Evolutionary conservation across 805 yeast genomes (phyloP), one percentile per base, ranked within the genome.

Genomic region (Starmera quercuum): DNA sequence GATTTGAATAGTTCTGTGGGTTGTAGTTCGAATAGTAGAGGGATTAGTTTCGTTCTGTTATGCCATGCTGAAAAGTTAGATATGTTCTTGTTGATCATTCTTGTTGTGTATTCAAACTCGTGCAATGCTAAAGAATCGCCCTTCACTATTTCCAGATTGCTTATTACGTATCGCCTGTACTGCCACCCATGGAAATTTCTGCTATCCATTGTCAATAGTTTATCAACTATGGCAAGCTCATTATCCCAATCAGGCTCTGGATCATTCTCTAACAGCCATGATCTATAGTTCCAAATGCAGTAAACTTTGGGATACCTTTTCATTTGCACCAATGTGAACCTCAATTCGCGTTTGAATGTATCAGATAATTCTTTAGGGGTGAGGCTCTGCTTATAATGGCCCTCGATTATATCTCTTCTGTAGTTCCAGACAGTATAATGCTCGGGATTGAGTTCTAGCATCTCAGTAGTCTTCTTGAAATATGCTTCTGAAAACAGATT

Each of bases 51-150:
- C 2, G 86, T 71, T 41, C 97, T 66, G 54, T 85, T 84, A 56
- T 90, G 97, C 95, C 95, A 87, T 6, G 98, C 97, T 2, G 95
- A 84, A 49, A 82, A 92, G 56, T 92, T 92, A 25, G 96, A 83
- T 37, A 88, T 85, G 56, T 92, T 83, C 35, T 68, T 71, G 47
- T 82, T 83, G 46, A 92, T 86, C 62, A 79, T 82, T 32, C 62
- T 58, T 0, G 90, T 81, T 1, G 97, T 86, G 57, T 75, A 90
- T 18, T 70, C 68, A 45, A 86, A 77, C 56, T 90, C 97, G 5
- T 58, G 41, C 24, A 49, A 34, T n/a, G 61, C 58, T 42, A 55
- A 51, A 32, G 53, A 62, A 14, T 42, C 31, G 1, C 51, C 53
- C 0, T 53, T 44, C 8, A 42, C 22, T 7, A 33, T 25, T 23